Conservation (phyloP, 805 yeast species). For the Nakazawaea wickerhamii region DNA sequence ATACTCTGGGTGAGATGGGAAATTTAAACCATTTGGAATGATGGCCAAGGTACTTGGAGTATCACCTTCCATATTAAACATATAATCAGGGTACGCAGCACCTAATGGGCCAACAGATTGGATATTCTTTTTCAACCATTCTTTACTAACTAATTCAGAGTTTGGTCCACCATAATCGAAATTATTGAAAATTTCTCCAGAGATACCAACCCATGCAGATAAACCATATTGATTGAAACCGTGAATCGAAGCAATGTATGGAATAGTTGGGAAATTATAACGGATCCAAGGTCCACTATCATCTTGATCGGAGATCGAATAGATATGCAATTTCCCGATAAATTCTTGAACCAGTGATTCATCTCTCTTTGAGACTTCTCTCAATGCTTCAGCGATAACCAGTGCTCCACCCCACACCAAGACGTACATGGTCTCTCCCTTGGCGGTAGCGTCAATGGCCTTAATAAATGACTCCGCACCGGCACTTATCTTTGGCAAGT, state of each 20-base stretch:
- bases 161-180: conserved; percentile 26
- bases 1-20: conserved; percentile 24
- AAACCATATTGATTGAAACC: conserved; percentile 25
- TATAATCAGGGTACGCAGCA: conserved; percentile 19
- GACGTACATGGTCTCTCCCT: conserved; percentile 19
- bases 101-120: conserved; percentile 24
- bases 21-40: conserved; percentile 27
- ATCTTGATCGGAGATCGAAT: conserved; percentile 29
- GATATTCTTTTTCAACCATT: conserved; percentile 23
- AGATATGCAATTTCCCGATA: conserved; percentile 19
- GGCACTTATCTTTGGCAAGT: conserved; percentile 14
- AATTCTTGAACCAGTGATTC: conserved; percentile 16
- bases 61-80: conserved; percentile 28
- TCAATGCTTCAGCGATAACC: conserved; percentile 27
- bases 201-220: conserved; percentile 27
- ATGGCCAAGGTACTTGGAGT: conserved; percentile 24
- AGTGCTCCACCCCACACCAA: conserved; percentile 28
- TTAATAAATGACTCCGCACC: conserved; percentile 23
- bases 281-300: conserved; percentile 29
- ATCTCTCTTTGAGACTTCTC: conserved; percentile 18
- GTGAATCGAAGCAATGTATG: conserved; percentile 23
- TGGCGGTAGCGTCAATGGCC: conserved; percentile 19
- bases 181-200: conserved; percentile 22
- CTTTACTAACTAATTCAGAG: conserved; percentile 19
- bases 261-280: conserved; percentile 20